A percentile compares a stretch with the other conserved stretches of the same genome.
These are phyloP conservation scores for Hypocrella siamensis DNA, from an alignment of 2,329 filamentous ascomycete species.

Conservation along the genomic window DNA sequence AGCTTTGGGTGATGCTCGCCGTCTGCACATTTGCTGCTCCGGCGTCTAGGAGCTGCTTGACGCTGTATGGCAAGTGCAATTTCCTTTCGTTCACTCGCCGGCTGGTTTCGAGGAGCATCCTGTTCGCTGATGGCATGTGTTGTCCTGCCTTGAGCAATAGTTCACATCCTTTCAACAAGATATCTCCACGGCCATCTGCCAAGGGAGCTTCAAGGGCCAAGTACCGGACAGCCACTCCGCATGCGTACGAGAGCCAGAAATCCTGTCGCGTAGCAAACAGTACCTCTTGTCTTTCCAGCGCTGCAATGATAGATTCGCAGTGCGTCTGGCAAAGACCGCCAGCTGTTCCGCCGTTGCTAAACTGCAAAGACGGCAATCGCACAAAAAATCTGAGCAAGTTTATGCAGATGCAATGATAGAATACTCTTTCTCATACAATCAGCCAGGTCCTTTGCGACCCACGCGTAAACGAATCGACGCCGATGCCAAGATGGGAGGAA, in stretches of 20 bases:
- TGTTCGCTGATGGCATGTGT: slow-evolving; percentile 2
- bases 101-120: background rate
- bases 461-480: too few relatives aligned
- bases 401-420: slow-evolving; percentile 4
- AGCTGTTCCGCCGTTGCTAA: slow-evolving; percentile 1
- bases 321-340: slow-evolving; percentile 3
- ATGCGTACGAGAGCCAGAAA: slow-evolving; percentile 7
- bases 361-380: background rate
- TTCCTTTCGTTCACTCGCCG: background rate
- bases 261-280: slow-evolving; percentile 9
- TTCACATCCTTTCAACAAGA: slow-evolving; percentile 3
- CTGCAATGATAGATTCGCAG: slow-evolving; percentile 5
- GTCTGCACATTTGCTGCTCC: too few relatives aligned
- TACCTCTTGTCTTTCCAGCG: slow-evolving; percentile 11
- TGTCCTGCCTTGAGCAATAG: slow-evolving; percentile 2
- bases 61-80: too few relatives aligned
- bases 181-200: background rate
- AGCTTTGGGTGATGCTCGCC: too few relatives aligned
- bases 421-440: slow-evolving; percentile 2
- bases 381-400: slow-evolving; percentile 4
- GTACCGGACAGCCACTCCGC: slow-evolving; percentile 2
- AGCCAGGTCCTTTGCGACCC: background rate
- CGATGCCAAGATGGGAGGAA: background rate
- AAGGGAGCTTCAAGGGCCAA: background rate
- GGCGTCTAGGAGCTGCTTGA: too few relatives aligned